Evolutionary conservation across 306 rosid genomes (phyloP), one percentile per base, ranked within the genome.

Genomic region (Phaseolus lunatus): DNA sequence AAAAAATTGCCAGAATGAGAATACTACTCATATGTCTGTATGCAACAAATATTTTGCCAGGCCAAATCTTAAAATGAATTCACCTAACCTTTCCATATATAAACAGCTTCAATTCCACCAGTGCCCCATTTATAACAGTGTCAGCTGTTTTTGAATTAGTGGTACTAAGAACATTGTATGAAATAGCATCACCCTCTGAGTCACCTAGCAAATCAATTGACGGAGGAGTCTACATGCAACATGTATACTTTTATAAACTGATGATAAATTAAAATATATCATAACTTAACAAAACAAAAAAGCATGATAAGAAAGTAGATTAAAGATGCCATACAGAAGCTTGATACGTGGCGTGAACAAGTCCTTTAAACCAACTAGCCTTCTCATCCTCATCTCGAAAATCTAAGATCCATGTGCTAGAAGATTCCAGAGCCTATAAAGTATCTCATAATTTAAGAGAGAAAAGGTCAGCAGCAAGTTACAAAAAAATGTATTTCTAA

Each of bases 321-420:
- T 63, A 49, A 66, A 49, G 13, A 52, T 62, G 69, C n/a, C 85
- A 52, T 89, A 95, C 99, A 77, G 99, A 95, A 81, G 99, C 97
- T 87, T 86, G 92, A 85, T 95, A 95, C 56, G 97, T 95, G 68
- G 99, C 99, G 82, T 89, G 90, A 76, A 95, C 41, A 66, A 95
- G 94, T 76, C 91, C 85, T 79, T 88, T 95, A 78, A 86, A 79
- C 97, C 99, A 95, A 22, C 50, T 29, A 67, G 87, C 78, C 86
- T 90, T 95, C 85, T 89, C 93, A 50, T 85, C 90, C 58, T 87
- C 97, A 76, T 84, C 87, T 54, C 80, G 86, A 82, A 90, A 95
- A 81, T 84, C 91, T 73, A 95, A 61, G 58, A 95, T 89, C 97
- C 91, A 95, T 29, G 97, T 92, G 87, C 91, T 90, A 54, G 99